Percentiles rank a stretch among this genome's conserved stretches.
These are phyloP conservation scores for Salinomyces thailandicus DNA, from an alignment of 2,329 filamentous ascomycete genomes.

Conservation along the genomic window DNA sequence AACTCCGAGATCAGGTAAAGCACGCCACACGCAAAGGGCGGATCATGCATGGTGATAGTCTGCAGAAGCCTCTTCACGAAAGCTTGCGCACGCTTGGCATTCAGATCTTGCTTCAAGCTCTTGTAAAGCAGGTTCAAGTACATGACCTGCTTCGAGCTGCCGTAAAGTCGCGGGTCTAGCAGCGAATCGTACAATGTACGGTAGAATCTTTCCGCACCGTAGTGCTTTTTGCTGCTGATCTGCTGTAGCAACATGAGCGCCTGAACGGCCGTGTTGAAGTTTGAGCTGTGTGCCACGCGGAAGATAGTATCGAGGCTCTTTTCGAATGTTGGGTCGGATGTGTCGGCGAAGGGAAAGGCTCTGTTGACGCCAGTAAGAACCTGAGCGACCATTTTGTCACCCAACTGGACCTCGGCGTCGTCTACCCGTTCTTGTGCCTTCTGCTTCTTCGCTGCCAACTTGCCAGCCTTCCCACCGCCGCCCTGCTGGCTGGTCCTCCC, in stretches of 20 bases:
- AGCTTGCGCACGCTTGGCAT: slow-evolving; percentile 82
- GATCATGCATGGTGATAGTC: slow-evolving; percentile 76
- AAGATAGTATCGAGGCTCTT: slow-evolving; percentile 89
- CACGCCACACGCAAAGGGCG: slow-evolving; percentile 86
- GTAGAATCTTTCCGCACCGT: slow-evolving; percentile 85
- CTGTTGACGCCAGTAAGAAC: slow-evolving; percentile 91
- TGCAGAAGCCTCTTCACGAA: slow-evolving; percentile 92
- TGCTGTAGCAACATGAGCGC: slow-evolving; percentile 92
- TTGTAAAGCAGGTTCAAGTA: slow-evolving; percentile 89
- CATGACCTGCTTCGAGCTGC: slow-evolving; percentile 87
- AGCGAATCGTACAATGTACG: slow-evolving; percentile 90
- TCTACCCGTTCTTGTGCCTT: slow-evolving; percentile 30
- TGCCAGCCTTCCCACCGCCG: slow-evolving; percentile 43
- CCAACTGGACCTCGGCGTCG: slow-evolving; percentile 48
- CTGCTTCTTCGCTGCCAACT: slow-evolving; percentile 40
- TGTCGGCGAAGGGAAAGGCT: slow-evolving; percentile 82
- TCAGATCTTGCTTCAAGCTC: slow-evolving; percentile 80
- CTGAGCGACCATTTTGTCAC: slow-evolving; percentile 85
- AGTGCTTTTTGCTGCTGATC: slow-evolving; percentile 67
- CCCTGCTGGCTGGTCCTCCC: slow-evolving; percentile 34
- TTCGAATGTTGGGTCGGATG: slow-evolving; percentile 69
- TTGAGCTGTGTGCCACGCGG: slow-evolving; percentile 90
- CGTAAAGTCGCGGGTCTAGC: slow-evolving; percentile 75
- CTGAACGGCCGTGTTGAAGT: slow-evolving; percentile 97
- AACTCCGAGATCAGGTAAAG: slow-evolving; percentile 81